Evolutionary conservation across 2,329 filamentous ascomycete genomes (phyloP).

Genomic region (Zopfia rhizophila): DNA sequence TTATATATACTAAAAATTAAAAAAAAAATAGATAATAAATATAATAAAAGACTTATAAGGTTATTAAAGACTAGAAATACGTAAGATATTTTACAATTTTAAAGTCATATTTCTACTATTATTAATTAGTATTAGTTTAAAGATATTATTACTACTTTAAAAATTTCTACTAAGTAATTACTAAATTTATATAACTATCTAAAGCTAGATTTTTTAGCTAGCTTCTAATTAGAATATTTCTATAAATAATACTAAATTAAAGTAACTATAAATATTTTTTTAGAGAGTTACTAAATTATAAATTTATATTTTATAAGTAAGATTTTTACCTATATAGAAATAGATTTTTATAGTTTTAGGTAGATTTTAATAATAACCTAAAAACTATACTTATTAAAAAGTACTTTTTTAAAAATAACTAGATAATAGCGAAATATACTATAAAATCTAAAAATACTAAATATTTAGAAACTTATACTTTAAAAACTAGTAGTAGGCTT

Average conservation of each 20-base stretch:
- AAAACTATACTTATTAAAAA: constrained; percentile 22
- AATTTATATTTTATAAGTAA: constrained; percentile 18
- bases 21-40: constrained; percentile 17
- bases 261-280: constrained; percentile 8
- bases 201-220: constrained; percentile 17
- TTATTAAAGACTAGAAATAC: constrained; percentile 23
- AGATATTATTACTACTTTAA: constrained; percentile 20
- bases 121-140: constrained; percentile 38
- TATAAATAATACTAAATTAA: constrained; percentile 13
- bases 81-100: constrained; percentile 33
- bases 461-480: constrained; percentile 25
- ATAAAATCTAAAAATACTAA: constrained; percentile 34
- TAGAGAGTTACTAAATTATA: constrained; percentile 8
- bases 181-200: constrained; percentile 13
- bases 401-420: constrained; percentile 21
- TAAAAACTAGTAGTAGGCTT: constrained; percentile 32
- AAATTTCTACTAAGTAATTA: constrained; percentile 16
- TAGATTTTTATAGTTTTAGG: constrained; percentile 13
- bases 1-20: constrained; percentile 14
- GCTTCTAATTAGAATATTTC: constrained; percentile 17
- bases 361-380: constrained; percentile 20
- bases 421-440: constrained; percentile 23
- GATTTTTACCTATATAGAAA: constrained; percentile 9
- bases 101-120: constrained; percentile 43
- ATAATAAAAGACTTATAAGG: constrained; percentile 15